Percentiles rank a stretch among this genome's conserved stretches.
phyloP scores from a whole-genome alignment of 2,329 filamentous ascomycete species.

The Pseudogymnoascus sp. region DNA sequence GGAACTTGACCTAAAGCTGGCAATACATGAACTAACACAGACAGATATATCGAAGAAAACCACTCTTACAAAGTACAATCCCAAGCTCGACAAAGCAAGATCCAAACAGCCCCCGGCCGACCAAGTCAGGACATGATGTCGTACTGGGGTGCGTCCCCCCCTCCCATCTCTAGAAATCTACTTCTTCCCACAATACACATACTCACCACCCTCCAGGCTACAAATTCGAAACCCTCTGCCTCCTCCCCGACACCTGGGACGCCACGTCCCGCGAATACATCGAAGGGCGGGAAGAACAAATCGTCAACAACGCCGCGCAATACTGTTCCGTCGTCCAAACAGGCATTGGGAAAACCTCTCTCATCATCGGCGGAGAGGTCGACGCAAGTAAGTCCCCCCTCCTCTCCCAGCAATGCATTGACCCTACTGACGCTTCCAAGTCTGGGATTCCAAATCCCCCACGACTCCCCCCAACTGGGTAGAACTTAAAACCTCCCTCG shows the following conservation, averaged over 20 bases:
- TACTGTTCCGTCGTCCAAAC: conserved; percentile 94
- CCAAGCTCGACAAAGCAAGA: conserved; percentile 44
- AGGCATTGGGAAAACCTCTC: conserved; percentile 63
- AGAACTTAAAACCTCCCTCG: conserved; percentile 84
- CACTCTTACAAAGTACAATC: conserved; percentile 61
- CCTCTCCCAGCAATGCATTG: neutral
- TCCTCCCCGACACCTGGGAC: conserved; percentile 67
- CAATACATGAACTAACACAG: conserved; percentile 15
- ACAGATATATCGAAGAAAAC: conserved; percentile 87
- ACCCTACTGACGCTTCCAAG: conserved; percentile 31
- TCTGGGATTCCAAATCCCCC: conserved; percentile 75
- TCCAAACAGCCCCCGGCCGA: conserved; percentile 38
- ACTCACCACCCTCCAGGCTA: conserved; percentile 54
- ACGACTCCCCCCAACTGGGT: conserved; percentile 76
- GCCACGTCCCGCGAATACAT: conserved; percentile 68
- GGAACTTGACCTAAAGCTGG: conserved; percentile 18
- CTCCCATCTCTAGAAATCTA: neutral
- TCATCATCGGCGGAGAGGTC: conserved; percentile 88
- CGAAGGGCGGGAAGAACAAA: conserved; percentile 59
- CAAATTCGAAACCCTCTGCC: conserved; percentile 85
- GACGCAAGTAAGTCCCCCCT: conserved; percentile 58
- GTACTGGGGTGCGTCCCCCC: conserved; percentile 64
- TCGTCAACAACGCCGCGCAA: conserved; percentile 84
- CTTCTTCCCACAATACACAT: neutral
- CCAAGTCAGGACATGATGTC: conserved; percentile 73